phyloP scores from a whole-genome alignment of 2,329 filamentous ascomycete genomes.

The Hansfordia pulvinata region DNA sequence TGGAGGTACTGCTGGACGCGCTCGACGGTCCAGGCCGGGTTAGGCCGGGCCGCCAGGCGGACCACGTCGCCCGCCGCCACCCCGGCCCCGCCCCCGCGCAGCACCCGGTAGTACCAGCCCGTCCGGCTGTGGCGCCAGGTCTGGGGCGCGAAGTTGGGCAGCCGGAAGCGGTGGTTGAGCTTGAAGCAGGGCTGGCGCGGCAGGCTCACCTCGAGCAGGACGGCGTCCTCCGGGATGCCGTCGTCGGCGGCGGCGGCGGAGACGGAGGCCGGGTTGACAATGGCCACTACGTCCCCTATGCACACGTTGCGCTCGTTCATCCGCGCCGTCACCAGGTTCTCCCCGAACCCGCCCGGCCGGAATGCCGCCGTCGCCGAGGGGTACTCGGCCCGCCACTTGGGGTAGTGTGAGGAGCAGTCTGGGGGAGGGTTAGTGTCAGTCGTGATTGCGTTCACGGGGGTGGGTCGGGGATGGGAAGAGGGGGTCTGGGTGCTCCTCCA shows the following conservation, averaged over 20 bases:
- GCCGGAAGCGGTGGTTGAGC: conserved; percentile 51
- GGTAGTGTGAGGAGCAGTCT: conserved; percentile 49
- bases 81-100: conserved; percentile 39
- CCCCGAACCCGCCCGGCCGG: conserved; percentile 45
- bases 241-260: conserved; percentile 9
- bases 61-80: conserved; percentile 44
- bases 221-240: conserved; percentile 10
- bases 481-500: not conserved
- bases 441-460: not conserved
- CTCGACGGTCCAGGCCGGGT: conserved; percentile 50
- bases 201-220: conserved; percentile 43
- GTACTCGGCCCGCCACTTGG: conserved; percentile 36
- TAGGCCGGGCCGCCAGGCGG: conserved; percentile 35
- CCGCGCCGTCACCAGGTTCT: conserved; percentile 43
- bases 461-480: no score
- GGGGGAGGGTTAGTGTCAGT: conserved; percentile 6
- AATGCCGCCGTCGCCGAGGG: conserved; percentile 37
- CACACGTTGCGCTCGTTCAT: conserved; percentile 54
- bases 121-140: conserved; percentile 44
- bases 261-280: no score
- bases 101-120: conserved; percentile 53
- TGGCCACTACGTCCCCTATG: conserved; percentile 48
- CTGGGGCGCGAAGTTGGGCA: conserved; percentile 46
- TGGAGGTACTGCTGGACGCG: conserved; percentile 50
- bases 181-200: conserved; percentile 56